A percentile compares a stretch with the other conserved stretches of the same genome.
Conservation (phyloP, 768 basidiomycete genomes). For the Agaricus subrufescens region DNA sequence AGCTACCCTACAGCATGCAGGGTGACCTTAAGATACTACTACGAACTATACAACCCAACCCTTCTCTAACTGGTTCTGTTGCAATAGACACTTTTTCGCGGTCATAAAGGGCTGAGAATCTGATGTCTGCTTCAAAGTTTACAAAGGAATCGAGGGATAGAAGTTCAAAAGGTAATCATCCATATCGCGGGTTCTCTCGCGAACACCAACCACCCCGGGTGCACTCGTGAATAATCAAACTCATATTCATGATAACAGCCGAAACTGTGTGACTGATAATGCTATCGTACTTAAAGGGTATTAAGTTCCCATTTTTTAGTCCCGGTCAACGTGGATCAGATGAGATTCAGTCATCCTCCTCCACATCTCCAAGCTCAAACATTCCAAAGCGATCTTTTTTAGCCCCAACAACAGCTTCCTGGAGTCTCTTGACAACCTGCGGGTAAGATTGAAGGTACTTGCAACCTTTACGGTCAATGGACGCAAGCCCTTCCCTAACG, state of each 20-base stretch:
- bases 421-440: constrained; percentile 58
- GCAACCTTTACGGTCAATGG: constrained; percentile 74
- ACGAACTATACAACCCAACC: constrained; percentile 29
- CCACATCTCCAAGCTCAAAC: constrained; percentile 90
- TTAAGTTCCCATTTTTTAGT: not conserved
- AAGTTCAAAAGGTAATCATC: constrained; percentile 50
- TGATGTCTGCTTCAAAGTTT: constrained; percentile 43
- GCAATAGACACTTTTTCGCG: constrained; percentile 51
- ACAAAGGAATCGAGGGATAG: constrained; percentile 37
- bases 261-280: not conserved
- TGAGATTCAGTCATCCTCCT: constrained; percentile 51
- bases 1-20: no score
- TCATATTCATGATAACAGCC: not conserved
- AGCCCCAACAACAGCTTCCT: constrained; percentile 54
- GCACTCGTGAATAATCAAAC: not conserved
- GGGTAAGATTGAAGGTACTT: constrained; percentile 71
- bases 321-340: not conserved
- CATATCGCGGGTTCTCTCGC: constrained; percentile 40
- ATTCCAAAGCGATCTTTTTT: constrained; percentile 76
- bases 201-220: not conserved
- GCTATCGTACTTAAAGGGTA: not conserved
- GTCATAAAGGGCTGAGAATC: constrained; percentile 18
- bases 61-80: constrained; percentile 35
- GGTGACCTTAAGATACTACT: constrained; percentile 19
- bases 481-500: constrained; percentile 81